Conservation (phyloP, 768 basidiomycete genomes). For the Fibroporia radiculosa region DNA sequence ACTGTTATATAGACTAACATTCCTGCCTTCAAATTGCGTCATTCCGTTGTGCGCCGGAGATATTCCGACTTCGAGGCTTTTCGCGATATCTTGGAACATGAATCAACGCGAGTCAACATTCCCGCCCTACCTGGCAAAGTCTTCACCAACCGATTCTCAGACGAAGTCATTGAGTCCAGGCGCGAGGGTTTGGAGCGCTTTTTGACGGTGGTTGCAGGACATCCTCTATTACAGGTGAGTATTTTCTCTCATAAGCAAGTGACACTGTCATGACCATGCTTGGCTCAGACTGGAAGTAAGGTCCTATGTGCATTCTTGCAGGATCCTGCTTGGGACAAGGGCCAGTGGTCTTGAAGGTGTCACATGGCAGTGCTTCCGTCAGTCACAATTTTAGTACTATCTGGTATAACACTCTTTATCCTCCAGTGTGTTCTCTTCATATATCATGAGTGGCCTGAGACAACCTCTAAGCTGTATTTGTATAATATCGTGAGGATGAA, state of each 20-base stretch:
- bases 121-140: conserved; percentile 96
- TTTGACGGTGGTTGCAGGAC: conserved; percentile 92
- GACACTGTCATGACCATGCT: neutral
- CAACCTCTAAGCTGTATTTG: neutral
- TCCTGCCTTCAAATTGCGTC: conserved; percentile 90
- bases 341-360: conserved; percentile 44
- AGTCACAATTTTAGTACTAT: neutral
- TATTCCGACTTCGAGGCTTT: conserved; percentile 80
- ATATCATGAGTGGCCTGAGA: neutral
- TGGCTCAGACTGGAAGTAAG: conserved; percentile 83
- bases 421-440: neutral
- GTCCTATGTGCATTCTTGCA: conserved; percentile 94
- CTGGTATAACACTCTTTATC: neutral
- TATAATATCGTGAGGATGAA: neutral
- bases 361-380: neutral
- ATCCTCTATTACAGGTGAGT: conserved; percentile 87
- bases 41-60: conserved; percentile 54
- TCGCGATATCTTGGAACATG: conserved; percentile 94
- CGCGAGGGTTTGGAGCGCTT: conserved; percentile 94
- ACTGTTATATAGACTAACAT: conserved; percentile 78
- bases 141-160: conserved; percentile 96
- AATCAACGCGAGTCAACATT: conserved; percentile 96
- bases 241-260: neutral
- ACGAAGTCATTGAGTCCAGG: conserved; percentile 90
- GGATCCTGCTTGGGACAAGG: conserved; percentile 86